Conservation (phyloP, 768 basidiomycete species). For the Suillus lakei region DNA sequence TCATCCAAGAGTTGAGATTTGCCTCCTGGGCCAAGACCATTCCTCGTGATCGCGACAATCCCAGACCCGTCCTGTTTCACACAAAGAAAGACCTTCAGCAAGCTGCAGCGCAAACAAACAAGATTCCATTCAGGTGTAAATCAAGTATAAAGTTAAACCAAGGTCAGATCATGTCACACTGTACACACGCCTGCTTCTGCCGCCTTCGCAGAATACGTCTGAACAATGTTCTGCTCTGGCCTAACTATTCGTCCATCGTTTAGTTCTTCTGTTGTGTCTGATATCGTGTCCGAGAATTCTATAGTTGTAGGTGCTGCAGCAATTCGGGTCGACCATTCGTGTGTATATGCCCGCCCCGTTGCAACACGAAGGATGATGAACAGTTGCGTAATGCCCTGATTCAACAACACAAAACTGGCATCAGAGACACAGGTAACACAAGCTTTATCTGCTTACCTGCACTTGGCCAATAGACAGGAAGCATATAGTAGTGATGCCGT, state of each 20-base stretch:
- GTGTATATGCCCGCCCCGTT: constrained; percentile 28
- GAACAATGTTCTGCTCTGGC: not conserved
- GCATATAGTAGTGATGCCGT: constrained; percentile 27
- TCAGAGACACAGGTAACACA: no score
- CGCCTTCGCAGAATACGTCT: not conserved
- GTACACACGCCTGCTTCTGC: not conserved
- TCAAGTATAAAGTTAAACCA: not conserved
- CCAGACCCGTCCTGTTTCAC: no score
- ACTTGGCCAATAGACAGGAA: constrained; percentile 28
- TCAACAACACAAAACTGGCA: not conserved
- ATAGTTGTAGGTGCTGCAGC: not conserved
- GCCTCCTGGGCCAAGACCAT: no score
- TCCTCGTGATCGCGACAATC: no score
- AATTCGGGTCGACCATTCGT: not conserved
- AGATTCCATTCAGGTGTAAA: not conserved
- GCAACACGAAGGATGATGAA: constrained; percentile 38
- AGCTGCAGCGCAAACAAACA: no score
- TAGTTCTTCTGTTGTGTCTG: not conserved
- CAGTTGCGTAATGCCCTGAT: constrained; percentile 31
- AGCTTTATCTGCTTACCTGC: constrained; percentile 18
- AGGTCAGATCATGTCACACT: not conserved
- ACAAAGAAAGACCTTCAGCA: no score
- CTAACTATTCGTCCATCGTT: not conserved
- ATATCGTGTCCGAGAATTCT: not conserved
- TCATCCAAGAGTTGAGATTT: no score